These are phyloP conservation scores for Dendryphion nanum DNA, from an alignment of 2,329 filamentous ascomycete species.

Conservation along the genomic window DNA sequence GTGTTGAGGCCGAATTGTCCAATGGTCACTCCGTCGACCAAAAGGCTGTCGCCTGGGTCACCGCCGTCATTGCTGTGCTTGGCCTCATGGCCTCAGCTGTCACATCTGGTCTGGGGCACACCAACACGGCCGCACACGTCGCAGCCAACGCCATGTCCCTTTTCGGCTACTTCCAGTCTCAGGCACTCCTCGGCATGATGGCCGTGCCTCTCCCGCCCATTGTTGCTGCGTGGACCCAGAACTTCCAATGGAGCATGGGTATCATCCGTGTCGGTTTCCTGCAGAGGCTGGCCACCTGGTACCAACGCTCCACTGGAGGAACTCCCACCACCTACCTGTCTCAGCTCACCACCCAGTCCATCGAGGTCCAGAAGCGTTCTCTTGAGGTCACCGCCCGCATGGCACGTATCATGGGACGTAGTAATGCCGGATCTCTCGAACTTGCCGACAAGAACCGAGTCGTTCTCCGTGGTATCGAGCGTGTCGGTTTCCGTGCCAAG, in stretches of 20 bases:
- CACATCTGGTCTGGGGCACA: slow-evolving; percentile 85
- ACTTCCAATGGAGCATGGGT: slow-evolving; percentile 98
- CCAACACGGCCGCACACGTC: slow-evolving; percentile 91
- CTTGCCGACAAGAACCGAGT: slow-evolving; percentile 35
- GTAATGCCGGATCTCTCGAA: slow-evolving; percentile 48
- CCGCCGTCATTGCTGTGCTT: slow-evolving; percentile 82
- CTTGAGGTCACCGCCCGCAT: slow-evolving; percentile 20
- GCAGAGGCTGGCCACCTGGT: slow-evolving; percentile 90
- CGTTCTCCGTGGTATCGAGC: slow-evolving; percentile 76
- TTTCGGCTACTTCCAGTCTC: slow-evolving; percentile 90
- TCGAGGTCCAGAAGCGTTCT: slow-evolving; percentile 70
- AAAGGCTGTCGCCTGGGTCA: slow-evolving; percentile 82
- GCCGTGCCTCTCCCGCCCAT: slow-evolving; percentile 80
- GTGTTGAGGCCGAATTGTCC: slow-evolving; percentile 81
- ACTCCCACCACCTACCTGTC: slow-evolving; percentile 77
- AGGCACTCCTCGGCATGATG: slow-evolving; percentile 86
- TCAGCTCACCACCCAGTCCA: slow-evolving; percentile 70
- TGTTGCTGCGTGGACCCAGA: slow-evolving; percentile 90
- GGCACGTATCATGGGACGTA: slow-evolving; percentile 37
- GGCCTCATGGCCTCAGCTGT: slow-evolving; percentile 82
- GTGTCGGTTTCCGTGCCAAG: slow-evolving; percentile 78
- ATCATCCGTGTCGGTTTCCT: slow-evolving; percentile 87
- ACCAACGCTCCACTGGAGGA: slow-evolving; percentile 88
- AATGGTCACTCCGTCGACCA: slow-evolving; percentile 93
- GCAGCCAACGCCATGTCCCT: slow-evolving; percentile 92